These are phyloP conservation scores for Candida stauntonica DNA, from an alignment of 805 yeast species.

Conservation along the genomic window DNA sequence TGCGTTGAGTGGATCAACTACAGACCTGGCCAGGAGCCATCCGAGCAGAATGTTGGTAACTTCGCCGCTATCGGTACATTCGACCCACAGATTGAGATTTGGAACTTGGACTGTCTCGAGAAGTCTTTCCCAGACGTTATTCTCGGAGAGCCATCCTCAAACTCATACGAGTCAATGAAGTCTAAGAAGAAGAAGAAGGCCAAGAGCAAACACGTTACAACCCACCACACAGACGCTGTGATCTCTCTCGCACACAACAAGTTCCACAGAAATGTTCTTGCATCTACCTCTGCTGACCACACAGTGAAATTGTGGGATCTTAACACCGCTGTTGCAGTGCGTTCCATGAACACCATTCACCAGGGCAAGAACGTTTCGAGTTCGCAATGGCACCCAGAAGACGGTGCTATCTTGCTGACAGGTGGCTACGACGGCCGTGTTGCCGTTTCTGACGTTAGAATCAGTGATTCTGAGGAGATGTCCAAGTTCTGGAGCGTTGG, in stretches of 20 bases:
- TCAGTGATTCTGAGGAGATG: constrained; percentile 54
- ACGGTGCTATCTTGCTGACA: constrained; percentile 68
- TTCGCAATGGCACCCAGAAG: constrained; percentile 77
- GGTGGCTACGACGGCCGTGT: constrained; percentile 91
- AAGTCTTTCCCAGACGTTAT: constrained; percentile 93
- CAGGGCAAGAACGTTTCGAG: constrained; percentile 76
- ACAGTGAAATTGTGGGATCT: constrained; percentile 97
- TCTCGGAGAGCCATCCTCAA: constrained; percentile 65
- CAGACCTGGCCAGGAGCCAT: constrained; percentile 46
- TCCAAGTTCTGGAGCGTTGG: constrained; percentile 60
- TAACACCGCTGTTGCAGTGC: constrained; percentile 65
- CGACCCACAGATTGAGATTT: constrained; percentile 94
- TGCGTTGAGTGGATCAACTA: constrained; percentile 94
- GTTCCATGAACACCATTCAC: constrained; percentile 71
- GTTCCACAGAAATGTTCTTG: constrained; percentile 76
- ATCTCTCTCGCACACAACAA: constrained; percentile 81
- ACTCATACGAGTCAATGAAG: constrained; percentile 18
- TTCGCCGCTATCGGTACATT: constrained; percentile 96
- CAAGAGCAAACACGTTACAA: constrained; percentile 48
- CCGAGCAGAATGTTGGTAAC: constrained; percentile 61
- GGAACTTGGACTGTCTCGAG: constrained; percentile 92
- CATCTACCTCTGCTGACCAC: constrained; percentile 92
- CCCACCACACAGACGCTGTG: constrained; percentile 93
- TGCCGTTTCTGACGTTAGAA: constrained; percentile 82
- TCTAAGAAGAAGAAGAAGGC: constrained; percentile 45